Percentiles rank a stretch among this genome's conserved stretches.
phyloP scores from a whole-genome alignment of 1,139 yeast species.

The Diutina rugosa region DNA sequence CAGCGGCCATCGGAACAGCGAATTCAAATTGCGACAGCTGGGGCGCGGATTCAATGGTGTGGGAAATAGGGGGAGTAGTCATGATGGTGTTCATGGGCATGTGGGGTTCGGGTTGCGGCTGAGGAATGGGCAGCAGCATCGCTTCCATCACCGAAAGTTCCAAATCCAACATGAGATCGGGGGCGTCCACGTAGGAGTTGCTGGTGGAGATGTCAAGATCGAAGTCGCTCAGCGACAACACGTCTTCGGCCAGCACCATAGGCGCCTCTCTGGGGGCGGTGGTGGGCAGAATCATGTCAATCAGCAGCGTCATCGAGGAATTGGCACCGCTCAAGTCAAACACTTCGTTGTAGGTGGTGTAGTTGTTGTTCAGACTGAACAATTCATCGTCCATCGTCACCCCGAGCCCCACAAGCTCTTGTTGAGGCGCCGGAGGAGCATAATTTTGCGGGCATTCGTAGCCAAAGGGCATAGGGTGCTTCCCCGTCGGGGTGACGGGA shows the following conservation, averaged over 20 bases:
- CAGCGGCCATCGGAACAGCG: not conserved
- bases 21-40: not conserved
- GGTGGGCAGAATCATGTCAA: not conserved
- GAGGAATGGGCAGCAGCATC: not conserved
- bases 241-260: not conserved
- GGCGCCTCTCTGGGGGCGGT: not conserved
- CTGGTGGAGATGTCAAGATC: not conserved
- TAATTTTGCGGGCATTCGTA: not conserved
- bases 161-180: not conserved
- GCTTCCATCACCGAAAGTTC: not conserved
- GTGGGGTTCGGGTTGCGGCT: not conserved
- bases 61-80: not conserved
- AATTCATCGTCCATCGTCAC: not conserved
- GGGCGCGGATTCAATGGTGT: not conserved
- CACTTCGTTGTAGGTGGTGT: not conserved
- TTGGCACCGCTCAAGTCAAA: not conserved
- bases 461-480: not conserved
- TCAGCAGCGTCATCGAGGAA: not conserved
- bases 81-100: not conserved
- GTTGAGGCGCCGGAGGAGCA: not conserved
- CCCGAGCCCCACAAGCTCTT: not conserved
- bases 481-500: not conserved
- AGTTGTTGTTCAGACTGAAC: not conserved
- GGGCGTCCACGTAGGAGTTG: not conserved
- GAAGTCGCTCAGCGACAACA: not conserved